Conservation (phyloP, 164 flowering plant species). For the Sedum album region DNA sequence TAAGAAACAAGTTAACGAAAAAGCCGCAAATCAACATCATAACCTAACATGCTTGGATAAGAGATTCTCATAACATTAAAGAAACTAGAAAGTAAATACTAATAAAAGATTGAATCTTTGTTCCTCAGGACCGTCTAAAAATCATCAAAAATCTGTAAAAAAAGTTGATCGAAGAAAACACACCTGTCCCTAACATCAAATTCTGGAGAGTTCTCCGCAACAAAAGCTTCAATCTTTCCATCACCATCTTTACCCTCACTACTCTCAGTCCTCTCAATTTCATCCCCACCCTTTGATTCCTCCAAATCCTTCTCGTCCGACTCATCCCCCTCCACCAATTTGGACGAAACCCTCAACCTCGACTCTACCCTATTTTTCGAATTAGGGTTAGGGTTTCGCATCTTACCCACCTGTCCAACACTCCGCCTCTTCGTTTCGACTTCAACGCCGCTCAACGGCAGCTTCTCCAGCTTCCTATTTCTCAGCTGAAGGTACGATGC, state of each 20-base stretch:
- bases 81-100: neutral
- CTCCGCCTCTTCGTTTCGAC: slow-evolving; percentile 12
- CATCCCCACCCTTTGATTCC: slow-evolving; percentile 14
- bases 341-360: slow-evolving; percentile 1
- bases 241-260: slow-evolving; percentile 9
- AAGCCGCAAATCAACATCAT: neutral
- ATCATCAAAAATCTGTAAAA: neutral
- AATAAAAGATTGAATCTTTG: neutral
- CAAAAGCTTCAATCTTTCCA: slow-evolving; percentile 25
- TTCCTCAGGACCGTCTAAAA: neutral
- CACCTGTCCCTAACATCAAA: slow-evolving; percentile 42
- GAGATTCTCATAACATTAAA: neutral
- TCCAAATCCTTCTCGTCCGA: neutral
- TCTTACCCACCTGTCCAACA: neutral
- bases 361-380: slow-evolving; percentile 12
- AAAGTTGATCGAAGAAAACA: slow-evolving; percentile 1
- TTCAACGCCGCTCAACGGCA: slow-evolving; percentile 11
- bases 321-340: slow-evolving; percentile 10
- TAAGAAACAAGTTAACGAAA: neutral
- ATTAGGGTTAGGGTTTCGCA: slow-evolving; percentile 13
- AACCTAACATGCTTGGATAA: neutral
- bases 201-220: slow-evolving; percentile 39
- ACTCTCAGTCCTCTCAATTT: neutral
- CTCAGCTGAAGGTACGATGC: slow-evolving; percentile 34
- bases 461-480: slow-evolving; percentile 34